A percentile compares a stretch with the other conserved stretches of the same genome.
These are phyloP conservation scores for Crataegus laevigata DNA, from an alignment of 306 rosid genomes.

Conservation along the genomic window DNA sequence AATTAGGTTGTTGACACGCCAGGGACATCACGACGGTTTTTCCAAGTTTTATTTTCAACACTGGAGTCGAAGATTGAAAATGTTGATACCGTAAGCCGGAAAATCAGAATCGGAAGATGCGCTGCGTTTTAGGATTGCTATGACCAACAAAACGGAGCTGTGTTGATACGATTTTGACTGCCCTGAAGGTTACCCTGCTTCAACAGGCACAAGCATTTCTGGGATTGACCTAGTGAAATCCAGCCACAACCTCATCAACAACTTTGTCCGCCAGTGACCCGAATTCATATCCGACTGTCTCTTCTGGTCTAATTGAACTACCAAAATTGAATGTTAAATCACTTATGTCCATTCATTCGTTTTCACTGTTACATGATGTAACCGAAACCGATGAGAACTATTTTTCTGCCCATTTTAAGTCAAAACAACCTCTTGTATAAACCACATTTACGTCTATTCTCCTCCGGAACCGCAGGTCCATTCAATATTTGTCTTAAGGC, in stretches of 20 bases:
- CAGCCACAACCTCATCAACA: not conserved
- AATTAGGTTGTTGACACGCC: conserved; percentile 8
- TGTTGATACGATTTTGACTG: not conserved
- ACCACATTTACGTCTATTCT: not conserved
- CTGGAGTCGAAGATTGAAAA: conserved; percentile 49
- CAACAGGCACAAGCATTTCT: not conserved
- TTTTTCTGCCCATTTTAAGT: not conserved
- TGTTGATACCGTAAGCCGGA: not conserved
- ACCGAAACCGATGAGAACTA: not conserved
- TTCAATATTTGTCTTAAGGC: not conserved
- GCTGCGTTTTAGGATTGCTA: not conserved
- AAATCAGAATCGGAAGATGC: not conserved
- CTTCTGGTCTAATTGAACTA: too few relatives aligned
- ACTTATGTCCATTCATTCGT: not conserved
- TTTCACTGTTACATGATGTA: not conserved
- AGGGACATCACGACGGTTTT: conserved; percentile 52
- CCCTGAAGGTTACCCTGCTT: not conserved
- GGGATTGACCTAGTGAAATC: not conserved
- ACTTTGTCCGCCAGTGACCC: not conserved
- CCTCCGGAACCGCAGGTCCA: not conserved
- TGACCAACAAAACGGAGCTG: not conserved
- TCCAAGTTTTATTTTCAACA: conserved; percentile 72
- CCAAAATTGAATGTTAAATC: too few relatives aligned
- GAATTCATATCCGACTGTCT: too few relatives aligned
- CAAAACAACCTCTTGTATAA: too few relatives aligned